Evolutionary conservation across 163 green algal species (phyloP).

Genomic region (Scenedesmus sp.): DNA sequence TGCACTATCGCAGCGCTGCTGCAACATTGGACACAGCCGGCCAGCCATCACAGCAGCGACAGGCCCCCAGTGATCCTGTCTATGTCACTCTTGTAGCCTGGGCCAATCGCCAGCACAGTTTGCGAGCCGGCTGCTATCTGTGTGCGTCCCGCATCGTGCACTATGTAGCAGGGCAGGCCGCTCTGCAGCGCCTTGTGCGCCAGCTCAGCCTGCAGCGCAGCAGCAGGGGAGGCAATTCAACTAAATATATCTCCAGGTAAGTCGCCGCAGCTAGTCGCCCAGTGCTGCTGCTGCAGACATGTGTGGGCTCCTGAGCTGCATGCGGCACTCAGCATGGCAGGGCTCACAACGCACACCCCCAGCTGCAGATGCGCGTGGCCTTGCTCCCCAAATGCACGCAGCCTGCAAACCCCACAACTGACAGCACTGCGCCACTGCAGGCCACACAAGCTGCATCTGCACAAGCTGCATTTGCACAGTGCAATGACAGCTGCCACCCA

Average conservation of each 20-base stretch:
- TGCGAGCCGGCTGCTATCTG: constrained; percentile 81
- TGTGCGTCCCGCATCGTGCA: constrained; percentile 82
- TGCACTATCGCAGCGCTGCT: neutral
- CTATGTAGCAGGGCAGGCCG: constrained; percentile 74
- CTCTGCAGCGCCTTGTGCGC: constrained; percentile 50
- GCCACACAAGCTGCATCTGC: neutral
- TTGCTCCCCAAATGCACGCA: no score
- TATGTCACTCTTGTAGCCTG: constrained; percentile 70
- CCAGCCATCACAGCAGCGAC: constrained; percentile 70
- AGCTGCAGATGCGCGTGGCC: neutral
- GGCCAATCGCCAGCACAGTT: constrained; percentile 89
- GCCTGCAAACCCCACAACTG: no score
- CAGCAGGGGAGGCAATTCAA: constrained; percentile 8
- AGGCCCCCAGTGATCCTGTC: constrained; percentile 81
- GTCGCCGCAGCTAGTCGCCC: neutral
- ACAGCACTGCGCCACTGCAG: neutral
- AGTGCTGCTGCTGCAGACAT: neutral
- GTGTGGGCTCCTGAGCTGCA: neutral
- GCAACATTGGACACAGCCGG: neutral
- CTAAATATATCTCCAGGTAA: neutral
- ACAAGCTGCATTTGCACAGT: neutral
- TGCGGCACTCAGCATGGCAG: neutral
- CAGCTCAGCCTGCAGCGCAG: constrained; percentile 63
- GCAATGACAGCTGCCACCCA: constrained; percentile 21
- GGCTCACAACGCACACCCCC: neutral